These are phyloP conservation scores for Aspergillus latus DNA, from an alignment of 2,329 filamentous ascomycete species.

Conservation along the genomic window DNA sequence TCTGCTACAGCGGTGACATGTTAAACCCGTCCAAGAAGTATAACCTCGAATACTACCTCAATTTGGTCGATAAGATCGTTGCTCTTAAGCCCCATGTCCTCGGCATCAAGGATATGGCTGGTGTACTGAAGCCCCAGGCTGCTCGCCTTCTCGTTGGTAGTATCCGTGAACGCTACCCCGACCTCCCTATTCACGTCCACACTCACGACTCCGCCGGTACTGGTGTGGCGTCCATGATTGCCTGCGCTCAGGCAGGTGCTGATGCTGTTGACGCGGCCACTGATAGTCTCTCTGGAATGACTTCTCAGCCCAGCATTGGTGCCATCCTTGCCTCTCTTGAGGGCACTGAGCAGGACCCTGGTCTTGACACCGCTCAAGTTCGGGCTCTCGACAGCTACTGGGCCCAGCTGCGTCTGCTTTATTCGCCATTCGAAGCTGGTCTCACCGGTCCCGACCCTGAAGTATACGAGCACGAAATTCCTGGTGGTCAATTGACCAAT, in stretches of 20 bases:
- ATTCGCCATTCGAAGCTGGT: conserved; percentile 97
- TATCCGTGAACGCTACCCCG: conserved; percentile 92
- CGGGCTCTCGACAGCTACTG: conserved; percentile 92
- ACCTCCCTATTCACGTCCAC: conserved; percentile 96
- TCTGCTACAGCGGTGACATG: conserved; percentile 76
- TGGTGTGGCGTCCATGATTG: conserved; percentile 96
- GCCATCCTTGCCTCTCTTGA: conserved; percentile 91
- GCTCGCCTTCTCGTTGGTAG: conserved; percentile 80
- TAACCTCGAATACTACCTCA: conserved; percentile 91
- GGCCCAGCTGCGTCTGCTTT: conserved; percentile 91
- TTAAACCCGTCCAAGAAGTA: conserved; percentile 96
- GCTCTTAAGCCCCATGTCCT: conserved; percentile 83
- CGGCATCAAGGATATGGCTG: conserved; percentile 96
- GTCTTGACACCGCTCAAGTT: conserved; percentile 76
- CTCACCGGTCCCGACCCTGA: conserved; percentile 92
- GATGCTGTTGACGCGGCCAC: conserved; percentile 95
- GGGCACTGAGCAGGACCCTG: conserved; percentile 75
- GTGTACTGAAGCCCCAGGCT: conserved; percentile 93
- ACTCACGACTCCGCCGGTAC: conserved; percentile 98
- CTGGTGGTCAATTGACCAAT: conserved; percentile 96
- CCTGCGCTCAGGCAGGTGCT: conserved; percentile 87
- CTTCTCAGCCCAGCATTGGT: conserved; percentile 95
- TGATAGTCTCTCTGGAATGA: conserved; percentile 97
- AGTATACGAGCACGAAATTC: conserved; percentile 98
- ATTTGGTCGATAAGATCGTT: conserved; percentile 88